Evolutionary conservation across 371 early-diverging fungal species (phyloP), one percentile per base, ranked within the genome.

Genomic region (Batkoa obscura): DNA sequence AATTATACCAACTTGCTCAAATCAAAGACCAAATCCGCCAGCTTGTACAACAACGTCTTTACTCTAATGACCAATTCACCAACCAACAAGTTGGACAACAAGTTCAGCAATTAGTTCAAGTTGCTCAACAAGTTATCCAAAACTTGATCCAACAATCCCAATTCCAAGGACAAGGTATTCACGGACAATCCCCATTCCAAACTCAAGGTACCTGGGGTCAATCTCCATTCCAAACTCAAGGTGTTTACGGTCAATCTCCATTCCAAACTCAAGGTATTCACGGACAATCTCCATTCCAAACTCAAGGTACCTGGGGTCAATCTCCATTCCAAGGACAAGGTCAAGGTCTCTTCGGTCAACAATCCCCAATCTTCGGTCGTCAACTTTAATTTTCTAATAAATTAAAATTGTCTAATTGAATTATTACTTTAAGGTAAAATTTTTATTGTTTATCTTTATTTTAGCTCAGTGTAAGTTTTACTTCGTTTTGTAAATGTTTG

Each of bases 11-110:
- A 30, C 50, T 50, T 37, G 10, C 32, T 3, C 50, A 50, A 30
- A 30, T 37, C 31, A 50, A 50, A 33, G 50, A 50, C 5, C 50
- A 50, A 33, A 50, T 50, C 50, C 50, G 50, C 31, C 50, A 50
- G 15, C 32, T 50, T 5, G 50, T 37, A 4, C 50, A 50, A n/a
- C 50, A 50, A 33, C 50, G 50, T 37, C 3, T 37, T 4, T 30
- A n/a, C 13, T 3, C 3, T 3, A 12, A 35, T 15, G 30, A 50
- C 50, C 33, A 12, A 15, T 33, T 30, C n/a, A 15, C n/a, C 31
- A n/a, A 33, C 50, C 36, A 50, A 30, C 38, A 50, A n/a, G n/a
- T 50, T 50, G 50, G 50, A n/a, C 50, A 50, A 31, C 50, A 50
- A 33, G 15, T 50, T 33, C 4, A 30, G 4, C 33, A 50, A n/a